Percentiles rank a stretch among this genome's conserved stretches.
Conservation (phyloP, 2,329 filamentous ascomycete genomes). For the Fusarium caatingaense region DNA sequence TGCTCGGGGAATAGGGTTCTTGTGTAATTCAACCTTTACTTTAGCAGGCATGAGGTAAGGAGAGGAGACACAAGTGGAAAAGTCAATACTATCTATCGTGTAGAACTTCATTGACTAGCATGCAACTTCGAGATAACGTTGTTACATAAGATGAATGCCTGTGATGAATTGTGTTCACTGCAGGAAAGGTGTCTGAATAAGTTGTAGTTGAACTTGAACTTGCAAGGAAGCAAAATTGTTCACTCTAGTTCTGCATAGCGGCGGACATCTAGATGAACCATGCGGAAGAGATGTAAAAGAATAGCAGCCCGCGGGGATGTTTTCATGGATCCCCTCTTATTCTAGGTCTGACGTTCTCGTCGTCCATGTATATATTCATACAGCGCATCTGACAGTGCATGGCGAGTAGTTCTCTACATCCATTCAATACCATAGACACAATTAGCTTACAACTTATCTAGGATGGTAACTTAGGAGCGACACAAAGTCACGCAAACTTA, state of each 20-base stretch:
- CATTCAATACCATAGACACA: not conserved
- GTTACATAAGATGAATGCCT: not conserved
- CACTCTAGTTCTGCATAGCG: not conserved
- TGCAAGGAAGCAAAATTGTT: not conserved
- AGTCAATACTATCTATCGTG: conserved; percentile 30
- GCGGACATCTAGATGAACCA: not conserved
- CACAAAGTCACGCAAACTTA: not conserved
- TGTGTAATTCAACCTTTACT: conserved; percentile 3
- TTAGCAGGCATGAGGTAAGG: conserved; percentile 18
- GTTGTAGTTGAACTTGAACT: not conserved
- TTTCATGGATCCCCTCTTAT: not conserved
- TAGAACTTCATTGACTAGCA: conserved; percentile 8
- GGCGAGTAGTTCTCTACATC: not conserved
- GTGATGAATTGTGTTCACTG: not conserved
- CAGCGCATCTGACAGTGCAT: not conserved
- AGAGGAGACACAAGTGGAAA: conserved; percentile 24
- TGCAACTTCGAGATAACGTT: not conserved
- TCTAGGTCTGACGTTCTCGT: not conserved
- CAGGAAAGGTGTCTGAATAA: not conserved
- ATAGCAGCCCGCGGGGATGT: not conserved
- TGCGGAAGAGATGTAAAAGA: not conserved
- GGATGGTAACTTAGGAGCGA: not conserved
- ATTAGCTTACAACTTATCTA: not conserved
- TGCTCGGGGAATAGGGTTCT: conserved; percentile 6
- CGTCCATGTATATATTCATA: not conserved